A percentile compares a stretch with the other conserved stretches of the same genome.
Conservation (phyloP, 2,329 filamentous ascomycete genomes). For the Hypoxylon sp. region DNA sequence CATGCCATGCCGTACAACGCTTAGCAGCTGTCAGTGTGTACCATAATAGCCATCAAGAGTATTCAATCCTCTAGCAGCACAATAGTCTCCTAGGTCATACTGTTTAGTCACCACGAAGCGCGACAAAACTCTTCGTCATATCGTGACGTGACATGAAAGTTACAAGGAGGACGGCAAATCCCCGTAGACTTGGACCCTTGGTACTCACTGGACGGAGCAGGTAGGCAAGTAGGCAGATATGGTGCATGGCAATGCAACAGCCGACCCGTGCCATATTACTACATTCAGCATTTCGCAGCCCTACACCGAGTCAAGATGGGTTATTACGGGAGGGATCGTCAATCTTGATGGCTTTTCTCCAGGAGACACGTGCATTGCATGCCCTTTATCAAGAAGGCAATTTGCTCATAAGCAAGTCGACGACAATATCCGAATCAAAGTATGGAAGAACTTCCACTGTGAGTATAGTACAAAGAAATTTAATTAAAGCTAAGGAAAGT, state of each 20-base stretch:
- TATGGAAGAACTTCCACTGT: background rate
- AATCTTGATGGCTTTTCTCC: background rate
- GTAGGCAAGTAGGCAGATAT: background rate
- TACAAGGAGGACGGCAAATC: background rate
- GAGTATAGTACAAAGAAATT: background rate
- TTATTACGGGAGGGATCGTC: background rate
- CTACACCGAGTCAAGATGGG: slow-evolving; percentile 19
- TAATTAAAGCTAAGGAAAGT: slow-evolving; percentile 23
- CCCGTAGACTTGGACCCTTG: slow-evolving; percentile 14
- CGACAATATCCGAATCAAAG: background rate
- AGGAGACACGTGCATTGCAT: background rate
- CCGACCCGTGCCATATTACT: slow-evolving; percentile 35
- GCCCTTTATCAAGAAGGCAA: background rate
- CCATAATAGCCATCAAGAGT: background rate
- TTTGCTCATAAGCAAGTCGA: background rate
- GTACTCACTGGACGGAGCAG: slow-evolving; percentile 15
- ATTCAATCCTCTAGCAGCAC: background rate
- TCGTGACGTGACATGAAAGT: slow-evolving; percentile 5
- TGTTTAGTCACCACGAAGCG: background rate
- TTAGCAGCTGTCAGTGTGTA: slow-evolving; percentile 22
- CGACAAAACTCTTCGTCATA: slow-evolving; percentile 8
- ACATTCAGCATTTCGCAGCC: slow-evolving; percentile 35
- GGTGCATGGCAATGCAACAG: slow-evolving; percentile 29
- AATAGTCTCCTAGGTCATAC: background rate
- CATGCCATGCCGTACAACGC: slow-evolving; percentile 29